Evolutionary conservation across 495 filamentous ascomycete genomes (phyloP).

Genomic region (Aspergillus mulundensis): DNA sequence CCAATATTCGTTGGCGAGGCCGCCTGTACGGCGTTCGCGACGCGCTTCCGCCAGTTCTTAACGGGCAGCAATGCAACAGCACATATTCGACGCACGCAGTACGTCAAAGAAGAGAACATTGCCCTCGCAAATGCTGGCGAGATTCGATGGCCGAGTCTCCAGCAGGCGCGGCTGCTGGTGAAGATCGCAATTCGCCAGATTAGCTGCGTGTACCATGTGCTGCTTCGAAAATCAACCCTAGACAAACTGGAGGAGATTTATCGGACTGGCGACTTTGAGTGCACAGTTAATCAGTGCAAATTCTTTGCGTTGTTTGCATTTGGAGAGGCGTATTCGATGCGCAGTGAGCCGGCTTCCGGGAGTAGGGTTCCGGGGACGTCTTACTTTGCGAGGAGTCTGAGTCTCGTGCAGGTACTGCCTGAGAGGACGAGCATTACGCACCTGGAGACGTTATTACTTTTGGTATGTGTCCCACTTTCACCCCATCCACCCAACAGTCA

Average conservation of each 20-base stretch:
- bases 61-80: slow-evolving; percentile 34
- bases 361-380: slow-evolving; percentile 39
- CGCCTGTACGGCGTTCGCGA: slow-evolving; percentile 45
- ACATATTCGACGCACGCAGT: slow-evolving; percentile 42
- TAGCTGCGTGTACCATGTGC: slow-evolving; percentile 38
- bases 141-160: slow-evolving; percentile 37
- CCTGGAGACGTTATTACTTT: slow-evolving; percentile 36
- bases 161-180: slow-evolving; percentile 39
- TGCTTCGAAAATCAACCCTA: slow-evolving; percentile 38
- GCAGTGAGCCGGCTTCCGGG: slow-evolving; percentile 32
- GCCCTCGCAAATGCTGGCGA: slow-evolving; percentile 29
- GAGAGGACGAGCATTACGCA: slow-evolving; percentile 42
- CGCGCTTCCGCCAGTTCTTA: slow-evolving; percentile 40
- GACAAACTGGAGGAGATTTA: slow-evolving; percentile 45
- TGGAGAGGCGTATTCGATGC: slow-evolving; percentile 40
- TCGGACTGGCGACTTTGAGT: slow-evolving; percentile 32
- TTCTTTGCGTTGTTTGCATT: slow-evolving; percentile 45
- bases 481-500: background rate
- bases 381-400: slow-evolving; percentile 42
- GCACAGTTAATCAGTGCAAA: slow-evolving; percentile 36
- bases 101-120: slow-evolving; percentile 35
- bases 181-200: slow-evolving; percentile 41
- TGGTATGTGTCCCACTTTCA: slow-evolving; percentile 24
- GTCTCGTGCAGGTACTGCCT: slow-evolving; percentile 37
- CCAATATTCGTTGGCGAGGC: slow-evolving; percentile 46